Evolutionary conservation across 2,329 filamentous ascomycete species (phyloP).

Genomic region (Fusarium sp.): DNA sequence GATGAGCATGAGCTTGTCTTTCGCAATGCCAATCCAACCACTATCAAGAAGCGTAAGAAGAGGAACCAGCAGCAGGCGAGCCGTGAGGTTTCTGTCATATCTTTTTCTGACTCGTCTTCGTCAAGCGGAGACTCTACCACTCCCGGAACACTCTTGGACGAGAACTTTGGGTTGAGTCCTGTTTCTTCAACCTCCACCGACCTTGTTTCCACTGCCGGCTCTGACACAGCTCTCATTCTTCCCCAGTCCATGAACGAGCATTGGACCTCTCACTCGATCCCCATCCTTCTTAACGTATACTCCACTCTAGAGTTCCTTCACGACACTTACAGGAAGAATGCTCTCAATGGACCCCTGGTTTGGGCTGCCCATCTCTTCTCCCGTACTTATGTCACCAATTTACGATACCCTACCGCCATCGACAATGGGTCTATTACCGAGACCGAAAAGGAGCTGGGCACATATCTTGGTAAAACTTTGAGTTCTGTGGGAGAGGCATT

Average conservation of each 20-base stretch:
- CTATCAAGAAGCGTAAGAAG: conserved; percentile 47
- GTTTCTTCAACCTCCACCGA: conserved; percentile 14
- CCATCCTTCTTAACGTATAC: conserved; percentile 52
- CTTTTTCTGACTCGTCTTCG: conserved; percentile 13
- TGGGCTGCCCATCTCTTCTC: conserved; percentile 53
- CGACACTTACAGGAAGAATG: conserved; percentile 40
- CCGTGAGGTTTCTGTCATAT: conserved; percentile 14
- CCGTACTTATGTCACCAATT: conserved; percentile 51
- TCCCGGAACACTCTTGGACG: conserved; percentile 15
- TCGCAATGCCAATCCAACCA: conserved; percentile 46
- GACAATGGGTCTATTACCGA: conserved; percentile 39
- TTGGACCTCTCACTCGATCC: conserved; percentile 52
- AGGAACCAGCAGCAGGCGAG: conserved; percentile 25
- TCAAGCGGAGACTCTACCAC: conserved; percentile 19
- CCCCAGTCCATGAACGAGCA: conserved; percentile 46
- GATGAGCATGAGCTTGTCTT: conserved; percentile 53
- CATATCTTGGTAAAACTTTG: conserved; percentile 50
- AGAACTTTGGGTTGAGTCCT: conserved; percentile 11
- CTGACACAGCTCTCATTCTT: conserved; percentile 14
- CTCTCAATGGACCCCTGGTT: conserved; percentile 48
- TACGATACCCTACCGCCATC: conserved; percentile 46
- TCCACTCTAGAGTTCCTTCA: conserved; percentile 48
- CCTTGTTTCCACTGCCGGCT: conserved; percentile 17
- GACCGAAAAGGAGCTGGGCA: conserved; percentile 47
- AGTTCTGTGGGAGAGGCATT: conserved; percentile 51